These are phyloP conservation scores for Rhododendron simsii DNA, from an alignment of 148 eudicot species.

Conservation along the genomic window DNA sequence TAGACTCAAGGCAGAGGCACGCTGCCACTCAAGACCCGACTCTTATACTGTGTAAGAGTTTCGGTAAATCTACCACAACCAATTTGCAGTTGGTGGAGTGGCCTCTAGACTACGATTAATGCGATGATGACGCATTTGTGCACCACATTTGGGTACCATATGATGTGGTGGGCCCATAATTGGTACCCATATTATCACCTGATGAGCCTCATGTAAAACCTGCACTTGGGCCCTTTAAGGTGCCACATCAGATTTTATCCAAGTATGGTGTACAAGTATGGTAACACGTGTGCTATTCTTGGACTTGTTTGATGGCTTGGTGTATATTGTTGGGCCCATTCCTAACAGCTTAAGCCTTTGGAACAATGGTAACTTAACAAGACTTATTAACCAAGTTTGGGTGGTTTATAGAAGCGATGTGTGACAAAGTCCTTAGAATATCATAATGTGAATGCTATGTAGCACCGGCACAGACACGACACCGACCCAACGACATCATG, in stretches of 20 bases:
- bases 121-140: not conserved
- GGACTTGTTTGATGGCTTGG: not conserved
- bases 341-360: not conserved
- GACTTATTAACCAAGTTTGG: not conserved
- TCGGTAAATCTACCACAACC: not conserved
- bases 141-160: not conserved
- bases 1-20: no score
- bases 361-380: not conserved
- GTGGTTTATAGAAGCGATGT: not conserved
- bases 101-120: not conserved
- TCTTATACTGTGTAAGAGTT: no score
- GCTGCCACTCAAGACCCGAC: no score
- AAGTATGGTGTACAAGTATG: not conserved
- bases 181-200: not conserved
- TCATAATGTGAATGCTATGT: not conserved
- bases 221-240: not conserved
- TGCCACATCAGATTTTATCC: not conserved
- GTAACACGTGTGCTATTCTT: not conserved
- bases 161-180: not conserved
- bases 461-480: no score
- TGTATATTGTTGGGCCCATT: not conserved
- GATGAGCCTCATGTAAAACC: not conserved
- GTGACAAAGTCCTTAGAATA: not conserved
- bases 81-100: not conserved
- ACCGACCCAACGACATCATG: no score